phyloP scores from a whole-genome alignment of 768 basidiomycete species.

The Mycena vitilis region DNA sequence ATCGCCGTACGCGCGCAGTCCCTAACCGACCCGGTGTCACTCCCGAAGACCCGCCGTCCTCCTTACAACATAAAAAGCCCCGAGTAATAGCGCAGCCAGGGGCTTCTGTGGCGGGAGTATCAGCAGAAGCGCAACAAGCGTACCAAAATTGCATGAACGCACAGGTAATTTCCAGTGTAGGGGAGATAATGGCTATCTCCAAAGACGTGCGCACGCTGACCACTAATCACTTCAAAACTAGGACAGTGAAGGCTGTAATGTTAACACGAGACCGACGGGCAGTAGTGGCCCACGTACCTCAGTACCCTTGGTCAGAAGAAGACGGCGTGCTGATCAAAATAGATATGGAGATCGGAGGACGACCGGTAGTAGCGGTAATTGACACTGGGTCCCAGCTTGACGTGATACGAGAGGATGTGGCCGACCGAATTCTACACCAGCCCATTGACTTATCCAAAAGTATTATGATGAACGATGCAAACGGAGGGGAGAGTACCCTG shows the following conservation, averaged over 20 bases:
- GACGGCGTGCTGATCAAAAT: constrained; percentile 8
- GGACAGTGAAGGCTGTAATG: constrained; percentile 1
- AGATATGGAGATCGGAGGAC: not conserved
- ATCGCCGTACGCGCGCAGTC: not conserved
- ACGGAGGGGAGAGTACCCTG: not conserved
- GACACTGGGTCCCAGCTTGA: constrained; percentile 5
- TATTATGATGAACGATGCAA: not conserved
- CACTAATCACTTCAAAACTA: not conserved
- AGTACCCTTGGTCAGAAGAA: constrained; percentile 13
- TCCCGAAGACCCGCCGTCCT: not conserved
- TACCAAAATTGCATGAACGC: not conserved
- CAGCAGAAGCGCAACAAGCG: not conserved
- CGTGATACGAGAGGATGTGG: not conserved
- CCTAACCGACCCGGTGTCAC: no score
- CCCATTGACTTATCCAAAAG: not conserved
- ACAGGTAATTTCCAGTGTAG: not conserved
- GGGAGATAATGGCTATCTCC: not conserved
- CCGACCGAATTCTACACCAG: not conserved
- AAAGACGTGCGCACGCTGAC: not conserved
- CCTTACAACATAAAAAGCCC: not conserved
- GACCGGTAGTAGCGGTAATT: not conserved
- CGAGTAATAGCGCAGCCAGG: not conserved
- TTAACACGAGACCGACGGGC: not conserved
- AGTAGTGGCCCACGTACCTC: not conserved
- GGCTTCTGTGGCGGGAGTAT: not conserved